Conservation (phyloP, 169 alveolate genomes). For the Plasmodium ovale region DNA sequence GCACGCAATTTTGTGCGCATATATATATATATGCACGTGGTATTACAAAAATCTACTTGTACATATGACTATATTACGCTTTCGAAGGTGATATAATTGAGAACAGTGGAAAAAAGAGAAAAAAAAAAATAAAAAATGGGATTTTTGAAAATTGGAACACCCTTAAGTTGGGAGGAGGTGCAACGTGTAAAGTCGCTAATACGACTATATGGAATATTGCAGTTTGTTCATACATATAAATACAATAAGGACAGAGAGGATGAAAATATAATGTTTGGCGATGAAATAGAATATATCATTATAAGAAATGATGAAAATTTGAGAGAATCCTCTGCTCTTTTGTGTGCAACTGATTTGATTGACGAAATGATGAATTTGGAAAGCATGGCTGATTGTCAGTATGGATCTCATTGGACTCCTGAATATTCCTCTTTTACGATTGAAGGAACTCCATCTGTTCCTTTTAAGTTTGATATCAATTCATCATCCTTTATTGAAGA, state of each 20-base stretch:
- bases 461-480: slow-evolving; percentile 76
- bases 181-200: slow-evolving; percentile 47
- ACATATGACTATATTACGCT: too few relatives aligned
- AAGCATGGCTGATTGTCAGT: slow-evolving; percentile 47
- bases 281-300: slow-evolving; percentile 79
- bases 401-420: slow-evolving; percentile 80
- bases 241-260: slow-evolving; percentile 78
- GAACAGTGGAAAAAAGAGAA: not conserved
- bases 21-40: slow-evolving; percentile 3
- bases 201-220: slow-evolving; percentile 76
- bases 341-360: slow-evolving; percentile 78
- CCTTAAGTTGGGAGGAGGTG: slow-evolving; percentile 76
- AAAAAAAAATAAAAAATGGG: slow-evolving; percentile 20
- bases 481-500: slow-evolving; percentile 66
- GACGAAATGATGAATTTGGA: slow-evolving; percentile 75
- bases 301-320: slow-evolving; percentile 64
- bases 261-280: slow-evolving; percentile 79
- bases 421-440: slow-evolving; percentile 84
- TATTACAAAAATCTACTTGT: too few relatives aligned
- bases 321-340: slow-evolving; percentile 71
- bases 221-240: slow-evolving; percentile 77
- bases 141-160: slow-evolving; percentile 69
- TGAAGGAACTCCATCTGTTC: slow-evolving; percentile 84
- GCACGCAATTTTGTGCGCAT: too few relatives aligned
- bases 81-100: not conserved